Conservation (phyloP, 2,329 filamentous ascomycete species). For the Samsoniella hepiali region DNA sequence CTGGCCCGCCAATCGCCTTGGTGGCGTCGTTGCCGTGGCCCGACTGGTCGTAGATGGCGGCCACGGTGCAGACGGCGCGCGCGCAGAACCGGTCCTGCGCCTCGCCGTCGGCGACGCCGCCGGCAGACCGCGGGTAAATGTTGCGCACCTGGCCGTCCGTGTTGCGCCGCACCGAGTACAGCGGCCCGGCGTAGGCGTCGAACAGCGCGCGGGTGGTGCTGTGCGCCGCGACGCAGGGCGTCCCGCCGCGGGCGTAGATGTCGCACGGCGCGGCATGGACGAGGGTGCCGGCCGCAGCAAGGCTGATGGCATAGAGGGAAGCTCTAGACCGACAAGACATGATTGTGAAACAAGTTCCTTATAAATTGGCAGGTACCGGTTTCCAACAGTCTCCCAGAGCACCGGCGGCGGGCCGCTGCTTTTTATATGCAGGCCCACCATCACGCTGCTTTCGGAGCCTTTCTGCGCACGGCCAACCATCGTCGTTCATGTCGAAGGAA, state of each 20-base stretch:
- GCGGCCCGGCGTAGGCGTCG: constrained; percentile 46
- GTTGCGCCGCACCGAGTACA: constrained; percentile 57
- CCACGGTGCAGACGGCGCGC: constrained; percentile 60
- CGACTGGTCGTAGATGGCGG: constrained; percentile 64
- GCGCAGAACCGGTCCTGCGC: constrained; percentile 60
- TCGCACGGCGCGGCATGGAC: constrained; percentile 56
- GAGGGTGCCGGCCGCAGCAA: constrained; percentile 36
- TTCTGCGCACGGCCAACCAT: background rate
- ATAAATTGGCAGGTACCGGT: background rate
- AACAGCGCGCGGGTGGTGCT: constrained; percentile 62
- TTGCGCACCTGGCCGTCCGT: constrained; percentile 44
- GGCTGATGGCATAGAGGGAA: constrained; percentile 27
- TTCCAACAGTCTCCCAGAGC: too few species aligned
- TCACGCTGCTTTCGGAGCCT: background rate
- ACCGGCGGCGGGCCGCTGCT: background rate
- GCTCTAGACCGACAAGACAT: background rate
- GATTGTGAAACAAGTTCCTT: background rate
- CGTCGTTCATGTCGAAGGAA: background rate
- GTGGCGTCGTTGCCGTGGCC: constrained; percentile 58
- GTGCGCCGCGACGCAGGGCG: constrained; percentile 60
- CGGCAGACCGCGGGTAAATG: constrained; percentile 51
- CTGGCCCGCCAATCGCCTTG: constrained; percentile 55
- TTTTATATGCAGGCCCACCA: background rate
- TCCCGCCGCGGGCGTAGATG: constrained; percentile 54
- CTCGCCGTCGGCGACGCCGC: constrained; percentile 60